These are phyloP conservation scores for Hyaloscypha variabilis DNA, from an alignment of 495 filamentous ascomycete genomes.

Conservation along the genomic window DNA sequence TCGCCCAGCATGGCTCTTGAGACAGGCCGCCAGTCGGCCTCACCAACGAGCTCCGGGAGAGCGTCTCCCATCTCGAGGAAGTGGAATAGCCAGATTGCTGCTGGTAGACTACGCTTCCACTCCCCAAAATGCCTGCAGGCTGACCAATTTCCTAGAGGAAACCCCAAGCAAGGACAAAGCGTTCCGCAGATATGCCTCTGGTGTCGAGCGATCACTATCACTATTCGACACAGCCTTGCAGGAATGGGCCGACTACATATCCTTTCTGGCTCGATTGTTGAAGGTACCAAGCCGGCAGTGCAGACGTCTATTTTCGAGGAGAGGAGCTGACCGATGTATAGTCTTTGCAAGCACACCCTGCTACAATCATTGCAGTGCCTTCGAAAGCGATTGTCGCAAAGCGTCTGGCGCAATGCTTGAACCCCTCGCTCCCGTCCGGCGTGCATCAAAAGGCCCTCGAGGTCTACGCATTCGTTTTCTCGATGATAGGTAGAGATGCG, in stretches of 20 bases:
- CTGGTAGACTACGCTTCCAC: constrained; percentile 38
- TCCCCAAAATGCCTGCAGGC: not conserved
- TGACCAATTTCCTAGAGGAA: constrained; percentile 50
- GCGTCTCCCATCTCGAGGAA: constrained; percentile 68
- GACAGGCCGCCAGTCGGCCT: constrained; percentile 67
- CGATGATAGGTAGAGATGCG: constrained; percentile 70
- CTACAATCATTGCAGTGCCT: constrained; percentile 70
- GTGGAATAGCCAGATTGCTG: constrained; percentile 55
- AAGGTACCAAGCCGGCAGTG: constrained; percentile 60
- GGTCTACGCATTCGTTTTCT: constrained; percentile 88
- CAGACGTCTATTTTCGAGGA: not conserved
- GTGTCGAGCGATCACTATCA: constrained; percentile 83
- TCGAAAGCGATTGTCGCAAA: constrained; percentile 85
- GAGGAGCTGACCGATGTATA: constrained; percentile 38
- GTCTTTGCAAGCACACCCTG: constrained; percentile 85
- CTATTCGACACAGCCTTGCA: constrained; percentile 92
- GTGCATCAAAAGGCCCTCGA: constrained; percentile 99
- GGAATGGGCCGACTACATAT: constrained; percentile 99
- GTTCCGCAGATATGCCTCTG: constrained; percentile 87
- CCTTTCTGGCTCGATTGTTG: constrained; percentile 86
- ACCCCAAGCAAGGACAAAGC: constrained; percentile 81
- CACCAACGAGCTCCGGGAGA: constrained; percentile 76
- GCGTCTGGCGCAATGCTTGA: constrained; percentile 91
- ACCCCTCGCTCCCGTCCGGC: constrained; percentile 88
- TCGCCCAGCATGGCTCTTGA: constrained; percentile 51